A percentile compares a stretch with the other conserved stretches of the same genome.
These are phyloP conservation scores for Kuraishia capsulata DNA, from an alignment of 805 yeast species.

Conservation along the genomic window DNA sequence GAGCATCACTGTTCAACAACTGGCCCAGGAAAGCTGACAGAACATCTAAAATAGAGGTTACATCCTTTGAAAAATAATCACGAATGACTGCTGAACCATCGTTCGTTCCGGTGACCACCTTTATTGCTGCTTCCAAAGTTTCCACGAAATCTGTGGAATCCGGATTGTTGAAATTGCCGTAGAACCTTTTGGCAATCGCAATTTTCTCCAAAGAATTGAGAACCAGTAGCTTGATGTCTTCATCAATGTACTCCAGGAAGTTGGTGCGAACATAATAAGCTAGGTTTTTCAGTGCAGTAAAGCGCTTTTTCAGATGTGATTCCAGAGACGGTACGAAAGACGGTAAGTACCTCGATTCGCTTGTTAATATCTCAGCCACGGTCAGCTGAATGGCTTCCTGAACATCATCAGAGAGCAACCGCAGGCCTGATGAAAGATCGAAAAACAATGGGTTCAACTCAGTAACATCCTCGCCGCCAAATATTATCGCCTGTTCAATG, in stretches of 20 bases:
- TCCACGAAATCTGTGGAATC: neutral
- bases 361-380: conserved; percentile 44
- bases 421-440: conserved; percentile 9
- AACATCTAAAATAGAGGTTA: conserved; percentile 2
- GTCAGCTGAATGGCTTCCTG: conserved; percentile 43
- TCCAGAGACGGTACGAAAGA: conserved; percentile 38
- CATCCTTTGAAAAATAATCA: conserved; percentile 6
- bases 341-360: conserved; percentile 50
- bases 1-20: neutral
- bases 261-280: conserved; percentile 12
- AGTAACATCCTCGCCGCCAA: conserved; percentile 32
- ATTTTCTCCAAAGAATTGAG: conserved; percentile 6
- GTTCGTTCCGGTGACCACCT: neutral
- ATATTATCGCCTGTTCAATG: conserved; percentile 71
- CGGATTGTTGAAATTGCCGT: neutral
- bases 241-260: conserved; percentile 6
- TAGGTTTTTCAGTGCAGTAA: conserved; percentile 14
- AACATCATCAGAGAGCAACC: conserved; percentile 21
- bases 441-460: conserved; percentile 37
- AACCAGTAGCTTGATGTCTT: conserved; percentile 5
- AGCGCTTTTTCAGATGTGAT: conserved; percentile 43
- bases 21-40: neutral
- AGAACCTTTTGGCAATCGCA: conserved; percentile 3
- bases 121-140: neutral
- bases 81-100: conserved; percentile 2